phyloP scores from a whole-genome alignment of 306 rosid species.

The Prunus campanulata region DNA sequence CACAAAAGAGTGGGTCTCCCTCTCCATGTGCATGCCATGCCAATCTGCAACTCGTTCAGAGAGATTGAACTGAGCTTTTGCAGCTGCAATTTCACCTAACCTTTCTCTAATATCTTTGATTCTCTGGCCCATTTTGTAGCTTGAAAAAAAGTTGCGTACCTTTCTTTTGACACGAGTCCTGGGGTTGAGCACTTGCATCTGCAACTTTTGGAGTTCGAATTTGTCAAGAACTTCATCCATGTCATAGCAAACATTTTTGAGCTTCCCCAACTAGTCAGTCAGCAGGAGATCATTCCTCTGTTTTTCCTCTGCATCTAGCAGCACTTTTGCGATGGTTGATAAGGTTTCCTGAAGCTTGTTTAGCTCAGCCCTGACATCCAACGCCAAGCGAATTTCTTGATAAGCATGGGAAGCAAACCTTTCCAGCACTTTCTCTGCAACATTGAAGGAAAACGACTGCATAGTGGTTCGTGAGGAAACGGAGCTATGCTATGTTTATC shows the following conservation, averaged over 20 bases:
- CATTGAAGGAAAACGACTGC: too few species aligned
- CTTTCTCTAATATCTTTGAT: neutral
- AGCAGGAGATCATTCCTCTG: too few species aligned
- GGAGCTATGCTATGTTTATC: too few species aligned
- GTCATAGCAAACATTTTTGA: too few species aligned
- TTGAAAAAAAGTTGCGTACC: slow-evolving; percentile 9
- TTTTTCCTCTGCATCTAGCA: too few species aligned
- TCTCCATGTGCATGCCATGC: neutral
- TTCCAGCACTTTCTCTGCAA: too few species aligned
- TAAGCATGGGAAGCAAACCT: neutral
- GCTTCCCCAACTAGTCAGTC: neutral
- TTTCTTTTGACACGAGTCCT: neutral
- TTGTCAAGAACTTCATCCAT: neutral
- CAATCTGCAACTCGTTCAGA: neutral
- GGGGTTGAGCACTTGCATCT: neutral
- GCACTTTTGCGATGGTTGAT: neutral
- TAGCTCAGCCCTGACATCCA: neutral
- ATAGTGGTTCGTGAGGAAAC: too few species aligned
- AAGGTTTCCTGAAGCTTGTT: neutral
- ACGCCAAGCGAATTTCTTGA: neutral
- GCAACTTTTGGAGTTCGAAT: neutral
- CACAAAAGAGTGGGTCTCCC: neutral
- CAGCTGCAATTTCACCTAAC: neutral
- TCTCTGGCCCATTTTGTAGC: neutral
- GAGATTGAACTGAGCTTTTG: neutral